phyloP scores from a whole-genome alignment of 805 yeast genomes.

The Sporopachydermia lactativora region DNA sequence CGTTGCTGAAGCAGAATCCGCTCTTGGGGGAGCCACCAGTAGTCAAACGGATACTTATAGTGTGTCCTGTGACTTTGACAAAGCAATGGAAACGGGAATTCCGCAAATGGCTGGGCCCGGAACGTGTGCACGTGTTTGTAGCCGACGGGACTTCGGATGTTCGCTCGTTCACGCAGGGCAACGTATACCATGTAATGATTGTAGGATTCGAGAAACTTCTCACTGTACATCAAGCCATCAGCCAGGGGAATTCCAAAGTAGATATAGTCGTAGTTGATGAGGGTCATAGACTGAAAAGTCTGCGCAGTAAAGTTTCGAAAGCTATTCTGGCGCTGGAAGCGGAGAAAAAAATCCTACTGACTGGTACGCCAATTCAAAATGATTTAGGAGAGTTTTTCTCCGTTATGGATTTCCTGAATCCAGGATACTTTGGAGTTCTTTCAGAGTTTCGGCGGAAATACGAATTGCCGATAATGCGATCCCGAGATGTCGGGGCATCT shows the following conservation, averaged over 20 bases:
- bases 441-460: conserved; percentile 42
- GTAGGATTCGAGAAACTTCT: conserved; percentile 79
- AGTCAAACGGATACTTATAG: conserved; percentile 52
- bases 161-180: conserved; percentile 48
- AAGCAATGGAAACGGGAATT: conserved; percentile 84
- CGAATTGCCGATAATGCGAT: conserved; percentile 54
- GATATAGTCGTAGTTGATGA: conserved; percentile 88
- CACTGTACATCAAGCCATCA: conserved; percentile 35
- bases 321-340: conserved; percentile 43
- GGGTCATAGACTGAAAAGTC: conserved; percentile 80
- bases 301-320: conserved; percentile 55
- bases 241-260: conserved; percentile 24
- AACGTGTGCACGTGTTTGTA: conserved; percentile 52
- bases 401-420: conserved; percentile 72
- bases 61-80: conserved; percentile 84
- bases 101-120: conserved; percentile 69
- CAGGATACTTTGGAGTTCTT: conserved; percentile 60
- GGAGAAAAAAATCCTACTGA: conserved; percentile 44
- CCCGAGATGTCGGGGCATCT: conserved; percentile 53
- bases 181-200: conserved; percentile 69
- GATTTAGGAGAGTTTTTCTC: conserved; percentile 72
- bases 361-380: conserved; percentile 93
- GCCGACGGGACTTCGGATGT: conserved; percentile 39
- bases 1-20: conserved; percentile 37
- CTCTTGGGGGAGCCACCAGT: conserved; percentile 21